These are phyloP conservation scores for Colletotrichum orchidophilum DNA, from an alignment of 2,329 filamentous ascomycete species.

Conservation along the genomic window DNA sequence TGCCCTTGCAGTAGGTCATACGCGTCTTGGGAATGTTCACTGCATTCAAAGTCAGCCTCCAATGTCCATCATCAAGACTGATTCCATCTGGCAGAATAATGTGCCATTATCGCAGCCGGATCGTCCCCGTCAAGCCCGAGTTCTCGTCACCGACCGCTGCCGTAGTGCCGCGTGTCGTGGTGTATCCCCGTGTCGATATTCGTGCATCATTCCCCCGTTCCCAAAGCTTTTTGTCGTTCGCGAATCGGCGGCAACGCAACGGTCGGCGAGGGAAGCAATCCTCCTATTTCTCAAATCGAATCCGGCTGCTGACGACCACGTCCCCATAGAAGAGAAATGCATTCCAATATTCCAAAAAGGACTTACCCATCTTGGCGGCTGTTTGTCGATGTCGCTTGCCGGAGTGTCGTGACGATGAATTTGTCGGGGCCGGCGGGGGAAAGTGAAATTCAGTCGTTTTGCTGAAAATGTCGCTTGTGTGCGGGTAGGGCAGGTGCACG, in stretches of 20 bases:
- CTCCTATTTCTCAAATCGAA: not conserved
- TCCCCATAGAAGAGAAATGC: not conserved
- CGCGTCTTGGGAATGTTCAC: conserved; percentile 99
- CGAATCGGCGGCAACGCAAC: conserved; percentile 17
- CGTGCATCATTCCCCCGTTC: not conserved
- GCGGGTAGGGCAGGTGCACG: conserved; percentile 33
- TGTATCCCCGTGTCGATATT: not conserved
- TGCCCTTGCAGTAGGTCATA: conserved; percentile 97
- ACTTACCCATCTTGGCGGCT: conserved; percentile 37
- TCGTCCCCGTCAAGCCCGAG: not conserved
- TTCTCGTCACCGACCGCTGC: not conserved
- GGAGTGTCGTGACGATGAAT: conserved; percentile 36
- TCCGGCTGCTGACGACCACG: conserved; percentile 18
- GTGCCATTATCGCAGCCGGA: conserved; percentile 20
- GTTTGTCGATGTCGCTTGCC: conserved; percentile 36
- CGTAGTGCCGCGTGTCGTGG: not conserved
- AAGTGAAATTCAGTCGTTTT: conserved; percentile 24
- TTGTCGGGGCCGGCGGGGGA: conserved; percentile 17
- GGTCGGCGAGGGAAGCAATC: not conserved
- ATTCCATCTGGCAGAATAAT: not conserved
- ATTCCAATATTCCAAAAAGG: conserved; percentile 10
- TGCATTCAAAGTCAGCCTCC: conserved; percentile 58
- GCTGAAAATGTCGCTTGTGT: conserved; percentile 33
- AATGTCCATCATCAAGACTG: conserved; percentile 1
- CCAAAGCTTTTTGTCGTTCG: conserved; percentile 16